These are phyloP conservation scores for Asclepias syriaca DNA, from an alignment of 257 asterid genomes.

Conservation along the genomic window DNA sequence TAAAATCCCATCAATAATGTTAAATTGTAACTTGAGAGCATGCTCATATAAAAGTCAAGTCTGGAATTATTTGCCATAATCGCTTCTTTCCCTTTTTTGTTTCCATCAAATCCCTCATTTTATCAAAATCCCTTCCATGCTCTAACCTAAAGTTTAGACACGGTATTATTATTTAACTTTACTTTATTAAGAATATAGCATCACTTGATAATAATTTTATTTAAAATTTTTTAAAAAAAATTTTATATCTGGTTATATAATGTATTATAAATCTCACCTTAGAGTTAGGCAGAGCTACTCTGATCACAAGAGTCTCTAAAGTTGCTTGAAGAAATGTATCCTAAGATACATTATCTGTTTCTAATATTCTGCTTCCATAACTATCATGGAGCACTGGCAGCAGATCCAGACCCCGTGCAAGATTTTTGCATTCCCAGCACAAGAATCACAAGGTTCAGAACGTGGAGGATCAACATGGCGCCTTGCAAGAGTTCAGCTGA, in stretches of 20 bases:
- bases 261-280: not conserved
- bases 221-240: no score
- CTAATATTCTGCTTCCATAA: constrained; percentile 14
- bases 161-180: no score
- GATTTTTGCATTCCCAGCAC: constrained; percentile 52
- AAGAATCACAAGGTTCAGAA: not conserved
- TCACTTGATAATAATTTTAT: no score
- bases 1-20: constrained; percentile 14
- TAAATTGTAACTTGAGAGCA: constrained; percentile 8
- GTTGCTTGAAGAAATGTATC: not conserved
- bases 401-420: constrained; percentile 52
- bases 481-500: constrained; percentile 37
- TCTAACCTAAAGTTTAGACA: constrained; percentile 12
- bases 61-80: constrained; percentile 23
- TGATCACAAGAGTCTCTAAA: not conserved
- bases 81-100: constrained; percentile 14
- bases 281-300: not conserved
- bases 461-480: constrained; percentile 3
- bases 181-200: no score
- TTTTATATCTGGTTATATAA: no score
- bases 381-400: constrained; percentile 17
- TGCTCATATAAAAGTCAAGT: constrained; percentile 23
- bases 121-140: constrained; percentile 17
- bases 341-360: not conserved
- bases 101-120: constrained; percentile 20